Percentiles rank a stretch among this genome's conserved stretches.
Evolutionary conservation across 331 rosid genomes (phyloP).

Genomic region (Erythrophleum ivorense): DNA sequence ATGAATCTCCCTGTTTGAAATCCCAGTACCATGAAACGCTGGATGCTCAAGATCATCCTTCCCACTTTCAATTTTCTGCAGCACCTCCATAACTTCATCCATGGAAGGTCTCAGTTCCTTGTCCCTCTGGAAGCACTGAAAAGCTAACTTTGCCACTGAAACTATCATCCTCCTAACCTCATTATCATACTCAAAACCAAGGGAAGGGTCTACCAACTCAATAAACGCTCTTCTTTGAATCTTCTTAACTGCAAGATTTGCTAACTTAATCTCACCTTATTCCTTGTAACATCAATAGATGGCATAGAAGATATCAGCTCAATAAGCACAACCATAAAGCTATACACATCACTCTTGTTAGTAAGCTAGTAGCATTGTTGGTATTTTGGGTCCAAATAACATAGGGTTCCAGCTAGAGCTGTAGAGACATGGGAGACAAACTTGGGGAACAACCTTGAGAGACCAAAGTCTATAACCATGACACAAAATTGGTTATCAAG

Average conservation of each 20-base stretch:
- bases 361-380: slow-evolving; percentile 71
- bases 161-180: slow-evolving; percentile 15
- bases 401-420: slow-evolving; percentile 80
- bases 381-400: slow-evolving; percentile 76
- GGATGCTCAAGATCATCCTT: slow-evolving; percentile 1
- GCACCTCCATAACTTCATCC: slow-evolving; percentile 15
- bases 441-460: slow-evolving; percentile 66
- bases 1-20: neutral
- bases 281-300: slow-evolving; percentile 62
- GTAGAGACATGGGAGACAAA: slow-evolving; percentile 76
- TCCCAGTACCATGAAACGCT: neutral
- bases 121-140: neutral
- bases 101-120: slow-evolving; percentile 8
- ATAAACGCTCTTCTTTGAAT: slow-evolving; percentile 41
- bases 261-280: slow-evolving; percentile 53
- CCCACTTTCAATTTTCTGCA: slow-evolving; percentile 27
- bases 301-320: slow-evolving; percentile 73
- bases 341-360: slow-evolving; percentile 71
- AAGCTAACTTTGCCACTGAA: slow-evolving; percentile 17
- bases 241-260: slow-evolving; percentile 52
- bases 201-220: slow-evolving; percentile 36
- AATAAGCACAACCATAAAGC: slow-evolving; percentile 69
- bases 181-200: slow-evolving; percentile 51
- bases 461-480: slow-evolving; percentile 82
- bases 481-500: slow-evolving; percentile 54